Evolutionary conservation across 192 early-diverging fungal species (phyloP).

Genomic region (Irineochytrium annulatum): DNA sequence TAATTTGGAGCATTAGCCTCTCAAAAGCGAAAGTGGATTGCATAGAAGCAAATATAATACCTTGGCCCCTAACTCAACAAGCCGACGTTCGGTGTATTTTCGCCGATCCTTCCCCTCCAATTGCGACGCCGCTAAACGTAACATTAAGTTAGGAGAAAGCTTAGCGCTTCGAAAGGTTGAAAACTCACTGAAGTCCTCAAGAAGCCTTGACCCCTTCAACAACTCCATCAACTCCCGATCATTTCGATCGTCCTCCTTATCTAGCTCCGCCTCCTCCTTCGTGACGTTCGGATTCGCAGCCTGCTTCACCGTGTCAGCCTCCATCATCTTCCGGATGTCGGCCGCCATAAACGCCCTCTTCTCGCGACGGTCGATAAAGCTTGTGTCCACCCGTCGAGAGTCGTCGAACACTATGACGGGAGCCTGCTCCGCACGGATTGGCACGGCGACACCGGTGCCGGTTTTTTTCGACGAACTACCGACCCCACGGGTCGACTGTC

Average conservation of each 20-base stretch:
- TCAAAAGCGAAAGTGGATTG: background rate
- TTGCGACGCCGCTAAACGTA: conserved; percentile 25
- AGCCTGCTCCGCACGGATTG: too few species aligned
- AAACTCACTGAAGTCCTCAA: conserved; percentile 44
- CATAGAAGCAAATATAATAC: background rate
- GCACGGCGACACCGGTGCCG: too few species aligned
- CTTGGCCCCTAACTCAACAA: conserved; percentile 41
- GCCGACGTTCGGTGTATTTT: conserved; percentile 25
- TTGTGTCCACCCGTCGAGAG: too few species aligned
- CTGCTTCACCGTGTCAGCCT: too few species aligned
- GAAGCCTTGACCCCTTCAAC: conserved; percentile 36
- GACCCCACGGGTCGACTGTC: too few species aligned
- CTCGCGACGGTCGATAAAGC: too few species aligned
- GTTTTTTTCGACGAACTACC: too few species aligned
- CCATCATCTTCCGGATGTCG: too few species aligned
- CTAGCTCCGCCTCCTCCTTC: conserved; percentile 17
- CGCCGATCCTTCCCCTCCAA: conserved; percentile 43
- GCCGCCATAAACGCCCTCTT: too few species aligned
- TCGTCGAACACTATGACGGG: too few species aligned
- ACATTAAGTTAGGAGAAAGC: conserved; percentile 1
- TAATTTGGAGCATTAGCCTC: background rate
- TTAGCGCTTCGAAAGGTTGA: background rate
- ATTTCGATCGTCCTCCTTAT: conserved; percentile 36
- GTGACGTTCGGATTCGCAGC: conserved; percentile 1
- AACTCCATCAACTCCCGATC: conserved; percentile 48